Percentiles rank a stretch among this genome's conserved stretches.
Evolutionary conservation across 2,329 filamentous ascomycete genomes (phyloP).

Genomic region (Aureobasidium uvarum): DNA sequence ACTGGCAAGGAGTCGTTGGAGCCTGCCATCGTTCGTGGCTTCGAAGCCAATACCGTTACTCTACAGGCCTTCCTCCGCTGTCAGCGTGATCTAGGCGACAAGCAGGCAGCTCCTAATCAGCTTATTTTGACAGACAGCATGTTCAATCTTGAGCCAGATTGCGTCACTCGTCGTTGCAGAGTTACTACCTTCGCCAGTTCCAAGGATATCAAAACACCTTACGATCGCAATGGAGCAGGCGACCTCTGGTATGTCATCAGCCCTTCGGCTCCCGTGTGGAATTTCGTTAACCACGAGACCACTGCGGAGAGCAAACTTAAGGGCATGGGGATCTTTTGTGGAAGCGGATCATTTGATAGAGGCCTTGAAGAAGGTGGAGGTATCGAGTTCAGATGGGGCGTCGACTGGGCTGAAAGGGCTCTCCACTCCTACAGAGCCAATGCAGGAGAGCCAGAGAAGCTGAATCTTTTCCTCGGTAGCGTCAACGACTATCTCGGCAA

Average conservation of each 20-base stretch:
- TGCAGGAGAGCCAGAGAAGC: slow-evolving; percentile 40
- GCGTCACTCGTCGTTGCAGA: slow-evolving; percentile 58
- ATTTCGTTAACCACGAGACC: slow-evolving; percentile 13
- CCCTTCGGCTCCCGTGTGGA: slow-evolving; percentile 38
- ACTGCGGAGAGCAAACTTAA: slow-evolving; percentile 30
- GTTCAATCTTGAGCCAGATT: slow-evolving; percentile 39
- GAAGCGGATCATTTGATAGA: slow-evolving; percentile 72
- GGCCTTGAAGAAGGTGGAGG: slow-evolving; percentile 70
- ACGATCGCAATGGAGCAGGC: slow-evolving; percentile 63
- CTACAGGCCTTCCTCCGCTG: slow-evolving; percentile 58
- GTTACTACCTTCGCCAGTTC: slow-evolving; percentile 55
- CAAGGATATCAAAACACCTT: slow-evolving; percentile 59
- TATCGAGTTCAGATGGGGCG: slow-evolving; percentile 63
- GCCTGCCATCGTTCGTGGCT: slow-evolving; percentile 58
- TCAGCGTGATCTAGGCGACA: slow-evolving; percentile 35
- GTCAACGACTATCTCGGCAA: slow-evolving; percentile 65
- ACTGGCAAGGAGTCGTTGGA: slow-evolving; percentile 50
- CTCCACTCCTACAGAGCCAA: slow-evolving; percentile 76
- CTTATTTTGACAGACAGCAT: slow-evolving; percentile 56
- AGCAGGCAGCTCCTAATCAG: slow-evolving; percentile 52
- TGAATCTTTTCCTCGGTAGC: slow-evolving; percentile 65
- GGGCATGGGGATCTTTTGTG: slow-evolving; percentile 73
- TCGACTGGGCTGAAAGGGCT: slow-evolving; percentile 64
- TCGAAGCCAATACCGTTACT: slow-evolving; percentile 38
- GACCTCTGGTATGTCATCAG: slow-evolving; percentile 58